Percentiles rank a stretch among this genome's conserved stretches.
Conservation (phyloP, 352 stramenopile species). For the Pythium aphanidermatum region DNA sequence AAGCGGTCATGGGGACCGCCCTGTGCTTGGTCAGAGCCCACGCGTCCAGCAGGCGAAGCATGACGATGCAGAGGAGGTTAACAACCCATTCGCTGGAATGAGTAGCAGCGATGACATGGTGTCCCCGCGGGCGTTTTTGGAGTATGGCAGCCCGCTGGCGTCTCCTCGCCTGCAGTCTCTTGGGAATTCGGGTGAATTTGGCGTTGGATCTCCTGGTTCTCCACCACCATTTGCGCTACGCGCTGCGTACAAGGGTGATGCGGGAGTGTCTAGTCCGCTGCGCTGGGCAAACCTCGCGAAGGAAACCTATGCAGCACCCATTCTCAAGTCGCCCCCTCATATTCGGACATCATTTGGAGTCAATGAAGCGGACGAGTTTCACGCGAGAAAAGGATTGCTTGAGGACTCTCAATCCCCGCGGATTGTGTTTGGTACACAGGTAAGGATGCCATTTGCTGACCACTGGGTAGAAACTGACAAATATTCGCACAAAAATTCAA, state of each 20-base stretch:
- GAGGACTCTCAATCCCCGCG: constrained; percentile 35
- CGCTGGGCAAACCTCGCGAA: constrained; percentile 62
- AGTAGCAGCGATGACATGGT: constrained; percentile 39
- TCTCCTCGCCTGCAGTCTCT: constrained; percentile 54
- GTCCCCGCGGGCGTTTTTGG: constrained; percentile 36
- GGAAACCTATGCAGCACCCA: constrained; percentile 51
- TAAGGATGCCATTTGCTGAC: too few relatives aligned
- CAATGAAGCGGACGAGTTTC: constrained; percentile 28
- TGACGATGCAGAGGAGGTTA: constrained; percentile 19
- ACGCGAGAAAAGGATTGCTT: constrained; percentile 20
- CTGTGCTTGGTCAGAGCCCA: not conserved
- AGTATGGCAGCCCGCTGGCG: constrained; percentile 51
- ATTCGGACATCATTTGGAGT: constrained; percentile 28
- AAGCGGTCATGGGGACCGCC: constrained; percentile 14
- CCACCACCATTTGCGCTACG: constrained; percentile 66
- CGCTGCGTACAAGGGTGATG: not conserved
- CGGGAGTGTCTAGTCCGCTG: constrained; percentile 36
- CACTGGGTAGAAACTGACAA: too few relatives aligned
- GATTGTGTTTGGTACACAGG: constrained; percentile 32
- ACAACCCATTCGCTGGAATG: constrained; percentile 26
- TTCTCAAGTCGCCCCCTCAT: constrained; percentile 43
- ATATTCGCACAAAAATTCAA: too few relatives aligned
- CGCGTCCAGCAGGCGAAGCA: constrained; percentile 8
- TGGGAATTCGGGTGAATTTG: constrained; percentile 52
- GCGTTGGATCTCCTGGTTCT: constrained; percentile 38